Percentiles rank a stretch among this genome's conserved stretches.
phyloP scores from a whole-genome alignment of 1,284 basidiomycete species.

The Naganishia cerealis region DNA sequence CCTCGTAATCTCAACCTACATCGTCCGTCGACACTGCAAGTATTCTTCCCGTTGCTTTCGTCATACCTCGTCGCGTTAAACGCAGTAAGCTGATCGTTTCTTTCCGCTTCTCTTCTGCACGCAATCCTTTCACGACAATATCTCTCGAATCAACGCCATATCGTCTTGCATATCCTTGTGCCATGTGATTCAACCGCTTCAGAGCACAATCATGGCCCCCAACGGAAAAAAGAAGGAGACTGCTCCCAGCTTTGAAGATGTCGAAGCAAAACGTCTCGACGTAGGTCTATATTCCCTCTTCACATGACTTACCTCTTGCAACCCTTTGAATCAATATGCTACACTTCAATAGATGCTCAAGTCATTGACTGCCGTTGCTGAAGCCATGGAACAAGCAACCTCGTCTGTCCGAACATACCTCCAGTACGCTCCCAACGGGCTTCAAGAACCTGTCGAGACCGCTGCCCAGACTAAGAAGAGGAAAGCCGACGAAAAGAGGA shows the following conservation, averaged over 20 bases:
- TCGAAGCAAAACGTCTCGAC: conserved; percentile 51
- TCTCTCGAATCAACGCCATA: background rate
- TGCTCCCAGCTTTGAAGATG: conserved; percentile 46
- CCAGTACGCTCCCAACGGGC: conserved; percentile 43
- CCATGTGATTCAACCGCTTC: background rate
- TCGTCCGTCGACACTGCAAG: background rate
- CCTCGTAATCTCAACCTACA: background rate
- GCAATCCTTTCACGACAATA: background rate
- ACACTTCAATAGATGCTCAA: conserved; percentile 48
- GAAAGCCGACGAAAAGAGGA: conserved; percentile 50
- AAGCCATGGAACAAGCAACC: conserved; percentile 52
- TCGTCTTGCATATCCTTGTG: background rate
- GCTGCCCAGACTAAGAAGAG: conserved; percentile 37
- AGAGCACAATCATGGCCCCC: conserved; percentile 14
- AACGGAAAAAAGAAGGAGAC: conserved; percentile 22
- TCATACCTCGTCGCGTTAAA: background rate
- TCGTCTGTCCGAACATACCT: conserved; percentile 52
- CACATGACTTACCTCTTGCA: background rate
- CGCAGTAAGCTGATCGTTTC: background rate
- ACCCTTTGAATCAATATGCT: background rate
- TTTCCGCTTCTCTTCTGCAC: background rate
- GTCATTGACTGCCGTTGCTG: conserved; percentile 51
- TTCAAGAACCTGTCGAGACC: conserved; percentile 32
- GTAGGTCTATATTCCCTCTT: conserved; percentile 38
- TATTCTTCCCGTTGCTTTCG: background rate